Base-by-base conservation (phyloP, 2,329 filamentous ascomycete genomes). In the Ustulina deusta region DNA sequence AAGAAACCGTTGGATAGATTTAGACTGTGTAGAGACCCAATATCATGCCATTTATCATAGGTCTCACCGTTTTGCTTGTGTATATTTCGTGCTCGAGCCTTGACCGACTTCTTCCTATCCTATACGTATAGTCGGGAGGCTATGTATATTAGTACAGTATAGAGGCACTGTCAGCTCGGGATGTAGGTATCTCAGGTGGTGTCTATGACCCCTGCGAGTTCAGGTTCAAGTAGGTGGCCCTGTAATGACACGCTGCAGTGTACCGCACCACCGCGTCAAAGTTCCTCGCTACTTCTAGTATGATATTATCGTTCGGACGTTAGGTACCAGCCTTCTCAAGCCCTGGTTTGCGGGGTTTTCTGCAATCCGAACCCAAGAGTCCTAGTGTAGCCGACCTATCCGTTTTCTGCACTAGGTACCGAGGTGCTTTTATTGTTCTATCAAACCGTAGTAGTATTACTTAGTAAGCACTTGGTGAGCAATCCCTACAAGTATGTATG, bases 231-330 rank as follows among this genome's bases (percentile, higher is more conserved):
- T n/a, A n/a, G 36, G 48, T 20, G 5, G 42, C 51, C 57, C 56
- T 52, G 58, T 49, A 60, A 64, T 64, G 56, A 46, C 51, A 64
- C 65, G 42, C 55, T 60, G 49, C 55, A 38, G 25, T 63, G 65
- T 13, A 60, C 60, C 48, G 13, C 54, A 25, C 54, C 54, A 32
- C 32, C 44, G 58, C 44, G 36, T 51, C 51, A 13, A 48, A 5
- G 17, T 29, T 51, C 27, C 42, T 29, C 40, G 57, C 65, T 67
- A 55, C 61, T 63, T 52, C 22, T 48, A n/a, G n/a, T n/a, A n/a
- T n/a, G n/a, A n/a, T 40, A 17, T 38, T 63, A 60, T 66, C 54
- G 54, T 51, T 42, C 46, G 59, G 46, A 46, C 54, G 25, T 56
- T 42, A n/a, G n/a, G n/a, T n/a, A 29, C 22, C 22, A 56, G 36